Conservation (phyloP, 1,284 basidiomycete species). For the Leccinum ponderosum region DNA sequence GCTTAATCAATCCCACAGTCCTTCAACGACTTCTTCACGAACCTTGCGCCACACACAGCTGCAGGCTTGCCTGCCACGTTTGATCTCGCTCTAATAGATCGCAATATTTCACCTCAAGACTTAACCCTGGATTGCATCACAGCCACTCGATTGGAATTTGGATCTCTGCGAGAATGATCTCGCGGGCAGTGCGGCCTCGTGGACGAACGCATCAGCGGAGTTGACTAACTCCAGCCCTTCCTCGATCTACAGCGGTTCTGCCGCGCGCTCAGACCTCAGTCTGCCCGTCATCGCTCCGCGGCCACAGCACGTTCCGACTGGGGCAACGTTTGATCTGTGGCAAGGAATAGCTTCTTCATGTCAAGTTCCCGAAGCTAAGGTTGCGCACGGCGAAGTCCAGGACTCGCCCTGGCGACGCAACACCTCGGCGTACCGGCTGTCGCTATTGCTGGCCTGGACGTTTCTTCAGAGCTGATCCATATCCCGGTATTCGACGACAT, state of each 20-base stretch:
- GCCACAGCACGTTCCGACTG: constrained; percentile 29
- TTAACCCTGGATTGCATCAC: constrained; percentile 11
- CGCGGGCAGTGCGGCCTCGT: constrained; percentile 8
- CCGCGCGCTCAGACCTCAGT: constrained; percentile 41
- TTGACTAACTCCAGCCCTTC: constrained; percentile 37
- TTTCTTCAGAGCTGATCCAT: constrained; percentile 7
- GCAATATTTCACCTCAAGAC: constrained; percentile 15
- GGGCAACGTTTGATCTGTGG: constrained; percentile 28
- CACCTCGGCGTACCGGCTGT: constrained; percentile 1
- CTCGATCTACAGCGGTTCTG: constrained; percentile 48
- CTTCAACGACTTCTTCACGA: too few relatives aligned
- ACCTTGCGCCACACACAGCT: too few relatives aligned
- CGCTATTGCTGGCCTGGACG: constrained; percentile 17
- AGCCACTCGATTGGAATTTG: constrained; percentile 7
- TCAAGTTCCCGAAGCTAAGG: constrained; percentile 5
- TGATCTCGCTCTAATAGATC: too few relatives aligned
- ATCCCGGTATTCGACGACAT: constrained; percentile 22
- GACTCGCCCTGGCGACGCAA: constrained; percentile 6
- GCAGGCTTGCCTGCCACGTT: too few relatives aligned
- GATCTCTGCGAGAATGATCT: constrained; percentile 9
- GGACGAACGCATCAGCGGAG: constrained; percentile 7
- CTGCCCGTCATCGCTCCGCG: constrained; percentile 37
- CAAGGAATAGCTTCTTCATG: constrained; percentile 11
- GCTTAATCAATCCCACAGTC: too few relatives aligned
- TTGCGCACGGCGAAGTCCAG: not conserved